These are phyloP conservation scores for Xylariaceae sp. DNA, from an alignment of 2,329 filamentous ascomycete species.

Conservation along the genomic window DNA sequence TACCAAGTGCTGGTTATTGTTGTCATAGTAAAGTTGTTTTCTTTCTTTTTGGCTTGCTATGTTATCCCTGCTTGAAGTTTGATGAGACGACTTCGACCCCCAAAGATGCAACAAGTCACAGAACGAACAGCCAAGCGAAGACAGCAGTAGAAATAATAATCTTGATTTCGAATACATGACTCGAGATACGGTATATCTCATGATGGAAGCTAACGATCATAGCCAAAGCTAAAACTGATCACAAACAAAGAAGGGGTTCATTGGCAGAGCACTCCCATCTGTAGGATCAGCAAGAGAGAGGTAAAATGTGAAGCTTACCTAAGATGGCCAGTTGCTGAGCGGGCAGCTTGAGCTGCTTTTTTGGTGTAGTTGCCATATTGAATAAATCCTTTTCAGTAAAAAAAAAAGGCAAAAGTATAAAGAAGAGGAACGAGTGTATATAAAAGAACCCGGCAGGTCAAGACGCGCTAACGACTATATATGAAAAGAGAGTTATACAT, in stretches of 20 bases:
- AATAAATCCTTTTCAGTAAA: no score
- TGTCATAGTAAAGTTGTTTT: no score
- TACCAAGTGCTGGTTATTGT: conserved; percentile 2
- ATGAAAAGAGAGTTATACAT: no score
- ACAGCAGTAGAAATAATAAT: background rate
- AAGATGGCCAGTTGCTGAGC: conserved; percentile 73
- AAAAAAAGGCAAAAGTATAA: no score
- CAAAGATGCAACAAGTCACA: conserved; percentile 24
- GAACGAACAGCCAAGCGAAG: conserved; percentile 6
- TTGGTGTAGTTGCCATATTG: conserved; percentile 18
- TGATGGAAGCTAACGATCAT: background rate
- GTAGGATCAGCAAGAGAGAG: background rate
- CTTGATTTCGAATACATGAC: no score
- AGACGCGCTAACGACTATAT: no score
- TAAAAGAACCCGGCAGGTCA: no score
- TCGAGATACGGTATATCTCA: no score
- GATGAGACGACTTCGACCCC: conserved; percentile 21
- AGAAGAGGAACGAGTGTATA: no score
- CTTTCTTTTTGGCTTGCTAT: no score
- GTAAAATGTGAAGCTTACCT: conserved; percentile 47
- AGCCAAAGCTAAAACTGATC: background rate
- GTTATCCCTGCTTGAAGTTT: conserved; percentile 18
- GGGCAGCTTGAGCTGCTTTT: conserved; percentile 59
- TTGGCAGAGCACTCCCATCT: background rate
- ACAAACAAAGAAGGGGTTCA: background rate